phyloP scores from a whole-genome alignment of 2,329 filamentous ascomycete species.

The Xylaria multiplex region DNA sequence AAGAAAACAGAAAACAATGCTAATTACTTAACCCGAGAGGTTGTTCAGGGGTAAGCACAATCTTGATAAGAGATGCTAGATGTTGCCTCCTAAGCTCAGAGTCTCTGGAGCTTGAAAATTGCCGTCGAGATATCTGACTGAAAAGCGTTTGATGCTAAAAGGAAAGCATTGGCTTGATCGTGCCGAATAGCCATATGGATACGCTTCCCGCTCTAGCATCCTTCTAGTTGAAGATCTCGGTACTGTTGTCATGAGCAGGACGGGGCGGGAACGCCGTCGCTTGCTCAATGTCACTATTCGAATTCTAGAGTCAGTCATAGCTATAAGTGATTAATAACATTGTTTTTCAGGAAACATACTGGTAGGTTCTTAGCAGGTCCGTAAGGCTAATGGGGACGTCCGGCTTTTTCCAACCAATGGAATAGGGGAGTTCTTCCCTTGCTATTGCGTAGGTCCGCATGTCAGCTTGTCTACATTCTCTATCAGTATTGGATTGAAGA shows the following conservation, averaged over 20 bases:
- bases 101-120: neutral
- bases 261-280: constrained; percentile 25
- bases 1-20: neutral
- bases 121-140: neutral
- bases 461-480: constrained; percentile 2
- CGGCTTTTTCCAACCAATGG: constrained; percentile 53
- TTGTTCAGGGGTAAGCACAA: neutral
- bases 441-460: constrained; percentile 43
- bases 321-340: neutral
- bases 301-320: constrained; percentile 5
- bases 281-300: constrained; percentile 9
- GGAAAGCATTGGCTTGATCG: neutral
- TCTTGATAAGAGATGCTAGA: constrained; percentile 1
- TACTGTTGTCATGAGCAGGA: constrained; percentile 26
- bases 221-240: constrained; percentile 26
- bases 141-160: neutral
- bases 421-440: constrained; percentile 54
- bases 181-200: neutral
- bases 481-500: neutral
- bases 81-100: neutral
- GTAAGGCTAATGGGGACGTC: constrained; percentile 14
- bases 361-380: constrained; percentile 25
- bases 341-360: constrained; percentile 11
- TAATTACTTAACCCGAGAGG: neutral
- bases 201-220: neutral